These are phyloP conservation scores for Ophiostoma fasciatum DNA, from an alignment of 2,329 filamentous ascomycete genomes.

Conservation along the genomic window DNA sequence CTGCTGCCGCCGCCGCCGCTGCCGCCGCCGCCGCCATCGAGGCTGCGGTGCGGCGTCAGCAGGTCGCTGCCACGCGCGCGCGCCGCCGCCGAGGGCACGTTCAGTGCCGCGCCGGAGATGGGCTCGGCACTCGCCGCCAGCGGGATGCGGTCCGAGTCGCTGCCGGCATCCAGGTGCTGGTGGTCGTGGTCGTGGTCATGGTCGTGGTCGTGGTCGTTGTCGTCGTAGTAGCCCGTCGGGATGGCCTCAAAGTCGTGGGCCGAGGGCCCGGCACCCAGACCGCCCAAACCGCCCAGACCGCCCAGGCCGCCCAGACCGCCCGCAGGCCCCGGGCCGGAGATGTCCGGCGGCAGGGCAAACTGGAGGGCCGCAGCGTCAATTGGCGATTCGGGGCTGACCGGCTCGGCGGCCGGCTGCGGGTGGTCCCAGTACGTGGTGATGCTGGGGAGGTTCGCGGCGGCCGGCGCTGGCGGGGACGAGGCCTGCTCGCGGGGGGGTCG, in stretches of 20 bases:
- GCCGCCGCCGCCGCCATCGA: too few relatives aligned
- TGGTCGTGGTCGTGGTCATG: constrained; percentile 24
- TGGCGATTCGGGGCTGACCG: constrained; percentile 29
- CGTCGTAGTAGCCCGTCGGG: constrained; percentile 27
- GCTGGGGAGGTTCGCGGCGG: constrained; percentile 24
- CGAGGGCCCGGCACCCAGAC: not conserved
- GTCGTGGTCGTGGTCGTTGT: too few relatives aligned
- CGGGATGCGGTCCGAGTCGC: constrained; percentile 43
- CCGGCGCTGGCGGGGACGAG: constrained; percentile 15
- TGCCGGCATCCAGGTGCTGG: constrained; percentile 22
- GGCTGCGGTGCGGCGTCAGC: too few relatives aligned
- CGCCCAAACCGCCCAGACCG: too few relatives aligned
- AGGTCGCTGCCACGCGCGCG: too few relatives aligned
- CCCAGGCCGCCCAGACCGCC: too few relatives aligned
- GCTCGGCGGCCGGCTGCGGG: constrained; percentile 20
- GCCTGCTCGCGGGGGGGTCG: constrained; percentile 11
- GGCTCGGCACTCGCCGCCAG: constrained; percentile 41
- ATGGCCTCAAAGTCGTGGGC: constrained; percentile 18
- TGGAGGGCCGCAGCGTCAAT: constrained; percentile 39
- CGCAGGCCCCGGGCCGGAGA: too few relatives aligned
- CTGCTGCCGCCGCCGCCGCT: too few relatives aligned
- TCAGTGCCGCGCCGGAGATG: constrained; percentile 38
- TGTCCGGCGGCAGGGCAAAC: constrained; percentile 38
- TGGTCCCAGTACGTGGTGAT: constrained; percentile 40
- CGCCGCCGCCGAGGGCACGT: too few relatives aligned